Percentiles rank a stretch among this genome's conserved stretches.
Conservation (phyloP, 441 rosid species). For the Gossypium laxum region DNA sequence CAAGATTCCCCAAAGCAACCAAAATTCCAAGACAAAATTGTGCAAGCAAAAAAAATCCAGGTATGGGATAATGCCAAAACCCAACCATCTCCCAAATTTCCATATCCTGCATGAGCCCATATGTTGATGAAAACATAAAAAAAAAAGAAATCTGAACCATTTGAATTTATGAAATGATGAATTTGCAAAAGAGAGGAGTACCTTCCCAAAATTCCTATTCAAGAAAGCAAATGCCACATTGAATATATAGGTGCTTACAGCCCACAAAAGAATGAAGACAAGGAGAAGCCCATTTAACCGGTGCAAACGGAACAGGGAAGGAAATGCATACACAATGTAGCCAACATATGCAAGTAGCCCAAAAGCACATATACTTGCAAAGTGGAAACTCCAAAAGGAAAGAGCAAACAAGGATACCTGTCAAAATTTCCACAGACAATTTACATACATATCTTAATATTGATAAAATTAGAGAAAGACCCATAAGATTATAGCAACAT, state of each 20-base stretch:
- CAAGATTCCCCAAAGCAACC: slow-evolving; percentile 97
- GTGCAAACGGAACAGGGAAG: slow-evolving; percentile 85
- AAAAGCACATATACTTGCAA: slow-evolving; percentile 91
- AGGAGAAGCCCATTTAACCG: slow-evolving; percentile 88
- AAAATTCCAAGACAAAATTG: slow-evolving; percentile 91
- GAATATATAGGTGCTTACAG: slow-evolving; percentile 88
- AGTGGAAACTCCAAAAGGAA: slow-evolving; percentile 97
- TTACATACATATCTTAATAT: slow-evolving; percentile 15
- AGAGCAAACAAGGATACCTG: slow-evolving; percentile 93
- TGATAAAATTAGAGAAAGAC: slow-evolving; percentile 4
- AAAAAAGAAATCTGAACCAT: slow-evolving; percentile 16
- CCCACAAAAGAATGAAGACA: slow-evolving; percentile 96
- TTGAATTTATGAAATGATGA: slow-evolving; percentile 9
- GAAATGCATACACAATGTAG: slow-evolving; percentile 84
- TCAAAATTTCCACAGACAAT: slow-evolving; percentile 22
- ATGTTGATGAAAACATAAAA: background rate
- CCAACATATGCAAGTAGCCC: slow-evolving; percentile 97
- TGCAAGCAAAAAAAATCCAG: slow-evolving; percentile 92
- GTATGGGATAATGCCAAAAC: slow-evolving; percentile 95
- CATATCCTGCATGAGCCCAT: slow-evolving; percentile 62
- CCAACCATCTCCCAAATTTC: slow-evolving; percentile 97
- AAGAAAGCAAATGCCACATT: slow-evolving; percentile 83
- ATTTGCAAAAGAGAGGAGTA: slow-evolving; percentile 27
- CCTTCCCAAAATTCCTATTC: slow-evolving; percentile 79
- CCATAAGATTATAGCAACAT: background rate